These are phyloP conservation scores for Salix brachista DNA, from an alignment of 345 rosid genomes.

Conservation along the genomic window DNA sequence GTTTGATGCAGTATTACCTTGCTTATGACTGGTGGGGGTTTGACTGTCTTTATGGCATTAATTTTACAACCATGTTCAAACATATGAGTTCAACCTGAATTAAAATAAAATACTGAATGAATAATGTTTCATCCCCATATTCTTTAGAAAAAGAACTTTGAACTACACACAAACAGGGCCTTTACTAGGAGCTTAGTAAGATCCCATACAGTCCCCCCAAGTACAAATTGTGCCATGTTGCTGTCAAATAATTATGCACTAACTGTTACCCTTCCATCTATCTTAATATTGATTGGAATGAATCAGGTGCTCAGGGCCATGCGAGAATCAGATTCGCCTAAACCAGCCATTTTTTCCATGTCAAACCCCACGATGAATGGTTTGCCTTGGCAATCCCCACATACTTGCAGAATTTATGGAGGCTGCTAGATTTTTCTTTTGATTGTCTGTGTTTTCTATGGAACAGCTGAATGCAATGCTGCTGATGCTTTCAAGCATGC, in stretches of 20 bases:
- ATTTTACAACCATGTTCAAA: not conserved
- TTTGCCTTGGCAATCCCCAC: conserved; percentile 27
- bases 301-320: conserved; percentile 86
- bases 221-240: not conserved
- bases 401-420: conserved; percentile 5
- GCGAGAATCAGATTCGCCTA: conserved; percentile 74
- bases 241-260: not conserved
- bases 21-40: not conserved
- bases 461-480: conserved; percentile 93
- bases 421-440: conserved; percentile 13
- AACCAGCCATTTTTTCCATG: conserved; percentile 97
- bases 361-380: conserved; percentile 96
- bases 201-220: not conserved
- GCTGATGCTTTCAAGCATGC: conserved; percentile 89
- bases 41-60: not conserved
- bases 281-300: conserved; percentile 16
- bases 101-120: not conserved
- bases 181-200: not conserved
- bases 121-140: not conserved
- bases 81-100: not conserved
- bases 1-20: not conserved
- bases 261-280: not conserved
- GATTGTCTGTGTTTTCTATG: conserved; percentile 16
- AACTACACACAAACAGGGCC: not conserved
- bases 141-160: not conserved